Conservation (phyloP, 1,139 yeast species). For the Williopsis jadinii region DNA sequence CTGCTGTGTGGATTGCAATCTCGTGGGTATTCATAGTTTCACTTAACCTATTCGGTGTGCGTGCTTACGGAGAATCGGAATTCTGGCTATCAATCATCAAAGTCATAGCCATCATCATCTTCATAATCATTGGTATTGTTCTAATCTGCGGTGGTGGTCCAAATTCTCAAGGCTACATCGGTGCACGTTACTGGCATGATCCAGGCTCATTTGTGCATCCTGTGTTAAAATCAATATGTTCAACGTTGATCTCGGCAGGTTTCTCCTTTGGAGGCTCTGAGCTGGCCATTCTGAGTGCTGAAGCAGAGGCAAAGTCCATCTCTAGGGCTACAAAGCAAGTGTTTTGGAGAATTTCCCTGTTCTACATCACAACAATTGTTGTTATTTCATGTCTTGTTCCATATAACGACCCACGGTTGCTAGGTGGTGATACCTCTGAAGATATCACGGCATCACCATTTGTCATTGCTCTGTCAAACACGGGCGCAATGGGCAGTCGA, state of each 20-base stretch:
- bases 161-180: constrained; percentile 39
- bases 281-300: constrained; percentile 64
- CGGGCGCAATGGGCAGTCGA: constrained; percentile 30
- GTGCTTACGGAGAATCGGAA: constrained; percentile 64
- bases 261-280: constrained; percentile 78
- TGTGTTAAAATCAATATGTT: constrained; percentile 54
- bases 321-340: constrained; percentile 65
- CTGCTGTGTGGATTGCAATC: constrained; percentile 58
- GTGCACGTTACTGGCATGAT: constrained; percentile 62
- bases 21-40: constrained; percentile 40
- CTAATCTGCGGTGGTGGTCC: constrained; percentile 55
- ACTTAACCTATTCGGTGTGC: constrained; percentile 55
- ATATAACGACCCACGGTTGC: constrained; percentile 34
- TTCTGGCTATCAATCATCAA: constrained; percentile 49
- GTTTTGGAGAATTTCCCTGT: constrained; percentile 61
- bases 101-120: constrained; percentile 51
- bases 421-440: constrained; percentile 41
- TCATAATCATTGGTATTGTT: constrained; percentile 59
- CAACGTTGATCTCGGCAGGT: constrained; percentile 62
- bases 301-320: constrained; percentile 62
- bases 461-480: constrained; percentile 44
- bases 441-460: constrained; percentile 45
- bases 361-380: constrained; percentile 59
- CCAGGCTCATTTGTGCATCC: constrained; percentile 56
- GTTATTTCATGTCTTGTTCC: constrained; percentile 55